Conservation (phyloP, 306 rosid genomes). For the Acacia crassicarpa region DNA sequence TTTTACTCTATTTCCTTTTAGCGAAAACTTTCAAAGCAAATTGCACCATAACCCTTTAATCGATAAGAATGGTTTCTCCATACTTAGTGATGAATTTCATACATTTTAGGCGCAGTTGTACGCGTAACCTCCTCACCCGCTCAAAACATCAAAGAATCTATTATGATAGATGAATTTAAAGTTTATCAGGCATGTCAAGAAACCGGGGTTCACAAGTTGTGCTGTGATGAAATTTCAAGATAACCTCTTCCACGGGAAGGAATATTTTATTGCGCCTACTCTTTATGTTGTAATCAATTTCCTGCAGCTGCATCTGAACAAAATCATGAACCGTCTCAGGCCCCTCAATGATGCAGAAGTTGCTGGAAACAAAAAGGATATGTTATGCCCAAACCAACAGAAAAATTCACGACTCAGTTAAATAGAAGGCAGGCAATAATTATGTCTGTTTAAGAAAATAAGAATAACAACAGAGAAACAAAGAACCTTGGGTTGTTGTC, state of each 20-base stretch:
- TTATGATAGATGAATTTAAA: neutral
- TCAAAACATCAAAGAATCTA: conserved; percentile 3
- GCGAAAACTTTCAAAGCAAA: no score
- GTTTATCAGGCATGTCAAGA: neutral
- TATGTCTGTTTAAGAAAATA: neutral
- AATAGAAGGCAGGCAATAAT: neutral
- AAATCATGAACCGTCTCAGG: conserved; percentile 96
- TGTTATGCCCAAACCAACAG: conserved; percentile 1
- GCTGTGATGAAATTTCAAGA: neutral
- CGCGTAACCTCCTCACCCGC: conserved; percentile 90
- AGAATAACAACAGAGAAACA: neutral
- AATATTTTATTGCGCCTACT: conserved; percentile 89
- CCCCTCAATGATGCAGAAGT: conserved; percentile 94
- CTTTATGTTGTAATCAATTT: conserved; percentile 80
- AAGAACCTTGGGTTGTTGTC: conserved; percentile 64
- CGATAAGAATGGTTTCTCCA: no score
- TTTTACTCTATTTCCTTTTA: no score
- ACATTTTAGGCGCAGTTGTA: conserved; percentile 69
- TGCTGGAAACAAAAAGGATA: conserved; percentile 42
- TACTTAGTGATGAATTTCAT: conserved; percentile 37
- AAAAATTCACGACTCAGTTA: conserved; percentile 15
- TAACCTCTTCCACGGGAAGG: conserved; percentile 96
- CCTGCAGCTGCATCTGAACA: conserved; percentile 87
- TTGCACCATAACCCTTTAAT: no score
- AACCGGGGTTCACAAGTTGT: neutral